Conservation (phyloP, 1,284 basidiomycete genomes). For the Ustilago cynodontis region DNA sequence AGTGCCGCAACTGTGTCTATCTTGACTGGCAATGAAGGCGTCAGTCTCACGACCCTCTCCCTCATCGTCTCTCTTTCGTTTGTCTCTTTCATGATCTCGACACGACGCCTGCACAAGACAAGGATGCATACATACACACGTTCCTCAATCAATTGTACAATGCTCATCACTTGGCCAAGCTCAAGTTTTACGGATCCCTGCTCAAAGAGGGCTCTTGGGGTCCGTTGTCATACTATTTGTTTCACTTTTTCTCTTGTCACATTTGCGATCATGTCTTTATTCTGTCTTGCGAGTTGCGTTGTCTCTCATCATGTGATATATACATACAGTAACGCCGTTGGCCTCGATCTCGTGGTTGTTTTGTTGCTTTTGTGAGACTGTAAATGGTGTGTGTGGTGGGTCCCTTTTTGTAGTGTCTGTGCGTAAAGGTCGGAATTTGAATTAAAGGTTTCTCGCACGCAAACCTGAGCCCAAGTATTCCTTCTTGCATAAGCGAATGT, state of each 20-base stretch:
- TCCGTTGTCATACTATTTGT: constrained; percentile 3
- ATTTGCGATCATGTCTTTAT: not conserved
- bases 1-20: no score
- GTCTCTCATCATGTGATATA: not conserved
- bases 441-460: no score
- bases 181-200: not conserved
- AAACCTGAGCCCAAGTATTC: no score
- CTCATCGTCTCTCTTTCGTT: not conserved
- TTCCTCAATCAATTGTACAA: constrained; percentile 21
- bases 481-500: no score
- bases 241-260: not conserved
- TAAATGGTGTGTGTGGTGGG: no score
- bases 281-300: not conserved
- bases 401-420: no score
- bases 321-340: constrained; percentile 7
- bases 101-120: not conserved
- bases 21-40: not conserved
- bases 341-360: not conserved
- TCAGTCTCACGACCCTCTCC: not conserved
- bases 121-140: not conserved
- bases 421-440: no score
- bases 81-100: not conserved
- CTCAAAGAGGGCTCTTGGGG: not conserved
- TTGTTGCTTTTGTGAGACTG: not conserved
- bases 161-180: constrained; percentile 1